Evolutionary conservation across 2,329 filamentous ascomycete genomes (phyloP).

Genomic region (Colletotrichum magnum): DNA sequence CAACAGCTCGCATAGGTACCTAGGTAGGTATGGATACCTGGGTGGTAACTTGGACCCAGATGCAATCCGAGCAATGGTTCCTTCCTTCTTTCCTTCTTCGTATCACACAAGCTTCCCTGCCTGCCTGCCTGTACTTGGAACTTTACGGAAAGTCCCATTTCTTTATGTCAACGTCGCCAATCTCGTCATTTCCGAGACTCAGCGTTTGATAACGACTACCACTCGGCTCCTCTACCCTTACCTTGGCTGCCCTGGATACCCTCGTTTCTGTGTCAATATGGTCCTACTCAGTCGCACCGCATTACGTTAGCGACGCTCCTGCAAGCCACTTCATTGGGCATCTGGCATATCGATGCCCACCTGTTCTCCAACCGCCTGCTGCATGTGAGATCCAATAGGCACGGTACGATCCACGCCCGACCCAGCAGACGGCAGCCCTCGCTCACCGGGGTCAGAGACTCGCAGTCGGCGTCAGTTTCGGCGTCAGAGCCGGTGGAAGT

Average conservation of each 20-base stretch:
- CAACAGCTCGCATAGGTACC: conserved; percentile 1
- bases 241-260: conserved; percentile 7
- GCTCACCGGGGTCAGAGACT: background rate
- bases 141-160: background rate
- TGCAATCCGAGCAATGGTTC: conserved; percentile 17
- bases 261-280: conserved; percentile 16
- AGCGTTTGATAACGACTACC: conserved; percentile 6
- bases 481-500: no score
- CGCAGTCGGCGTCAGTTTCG: background rate
- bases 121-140: conserved; percentile 14
- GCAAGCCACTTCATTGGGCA: conserved; percentile 34
- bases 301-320: conserved; percentile 29
- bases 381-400: conserved; percentile 37
- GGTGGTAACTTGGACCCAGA: conserved; percentile 23
- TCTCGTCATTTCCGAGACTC: conserved; percentile 1
- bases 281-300: conserved; percentile 26
- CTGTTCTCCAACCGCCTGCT: conserved; percentile 1
- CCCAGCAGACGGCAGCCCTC: background rate
- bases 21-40: background rate
- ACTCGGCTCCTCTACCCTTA: conserved; percentile 5
- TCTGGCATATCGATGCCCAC: conserved; percentile 13
- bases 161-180: conserved; percentile 31
- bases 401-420: conserved; percentile 26
- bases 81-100: background rate
- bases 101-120: conserved; percentile 11